Evolutionary conservation across 176 grass and related monocot genomes (phyloP).

Genomic region (Oryza brachyantha): DNA sequence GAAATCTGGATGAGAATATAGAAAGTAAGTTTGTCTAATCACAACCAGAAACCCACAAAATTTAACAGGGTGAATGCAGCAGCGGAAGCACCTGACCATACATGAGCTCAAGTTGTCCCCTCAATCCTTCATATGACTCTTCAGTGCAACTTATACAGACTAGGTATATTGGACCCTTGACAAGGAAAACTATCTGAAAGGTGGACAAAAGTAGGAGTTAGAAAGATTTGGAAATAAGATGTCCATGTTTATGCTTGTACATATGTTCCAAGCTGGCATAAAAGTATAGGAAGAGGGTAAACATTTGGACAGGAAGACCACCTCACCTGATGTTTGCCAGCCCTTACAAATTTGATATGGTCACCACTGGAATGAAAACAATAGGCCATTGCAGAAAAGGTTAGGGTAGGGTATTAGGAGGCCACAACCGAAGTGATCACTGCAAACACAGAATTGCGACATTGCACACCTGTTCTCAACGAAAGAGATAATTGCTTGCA

Average conservation of each 20-base stretch:
- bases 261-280: background rate
- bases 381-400: background rate
- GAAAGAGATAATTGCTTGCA: slow-evolving; percentile 97
- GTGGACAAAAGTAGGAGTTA: background rate
- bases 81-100: slow-evolving; percentile 82
- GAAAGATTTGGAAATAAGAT: background rate
- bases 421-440: background rate
- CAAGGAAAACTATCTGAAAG: slow-evolving; percentile 93
- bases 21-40: background rate
- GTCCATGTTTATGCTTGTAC: background rate
- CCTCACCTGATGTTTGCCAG: slow-evolving; percentile 88
- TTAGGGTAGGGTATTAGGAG: background rate
- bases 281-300: background rate
- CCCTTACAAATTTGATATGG: slow-evolving; percentile 88
- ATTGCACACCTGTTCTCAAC: slow-evolving; percentile 77
- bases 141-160: slow-evolving; percentile 97
- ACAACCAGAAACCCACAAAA: background rate
- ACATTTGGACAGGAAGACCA: background rate
- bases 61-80: slow-evolving; percentile 17
- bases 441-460: background rate
- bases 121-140: slow-evolving; percentile 79
- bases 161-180: slow-evolving; percentile 97
- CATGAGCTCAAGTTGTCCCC: slow-evolving; percentile 84
- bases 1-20: slow-evolving; percentile 27
- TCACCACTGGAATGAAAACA: slow-evolving; percentile 61